Base-by-base conservation (phyloP, 179 eudicot species). In the Beta macrorhiza region DNA sequence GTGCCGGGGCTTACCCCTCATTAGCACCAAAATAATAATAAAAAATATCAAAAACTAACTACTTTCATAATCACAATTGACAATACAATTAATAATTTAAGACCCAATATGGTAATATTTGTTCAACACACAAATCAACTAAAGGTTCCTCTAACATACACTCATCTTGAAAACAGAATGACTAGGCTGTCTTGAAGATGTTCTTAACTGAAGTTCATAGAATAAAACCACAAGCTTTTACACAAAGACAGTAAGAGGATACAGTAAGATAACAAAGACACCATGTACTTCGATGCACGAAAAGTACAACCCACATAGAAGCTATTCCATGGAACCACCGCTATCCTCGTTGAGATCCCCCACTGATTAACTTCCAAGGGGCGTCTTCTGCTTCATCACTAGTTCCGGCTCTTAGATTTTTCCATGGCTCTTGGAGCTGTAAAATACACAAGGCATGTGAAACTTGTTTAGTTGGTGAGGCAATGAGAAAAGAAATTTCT, bases 371-470 rank as follows among this genome's bases (percentile, higher is more conserved):
- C 25, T 62, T 56, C 25, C 32, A 62, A 57, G 17, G 64, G 7
- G 72, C 65, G 17, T 77, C 77, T 22, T 25, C 65, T 75, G 61
- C 73, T 47, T 7, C 29, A 37, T 19, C 74, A 79, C 87, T 89
- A 93, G 84, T 79, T 87, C 67, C 83, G 81, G 89, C 81, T 87
- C 88, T 86, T 92, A 79, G 95, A 90, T 82, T 94, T 94, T 85
- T 92, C 97, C 92, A 89, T 79, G 22, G 91, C 90, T 87, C 98
- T 91, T 12, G 98, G 98, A 83, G 98, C 98, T 94, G 95, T 65
- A 86, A 75, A 85, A 52, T 10, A 42, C 68, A 75, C n/a, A 75
- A 29, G 47, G 49, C 20, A 51, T 8, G 49, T 76, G 13, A 75
- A 44, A 67, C 74, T 45, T 14, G 15, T 52, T n/a, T 53, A 62